Conservation (phyloP, 352 stramenopile genomes). For the Blastocystis sp. region DNA sequence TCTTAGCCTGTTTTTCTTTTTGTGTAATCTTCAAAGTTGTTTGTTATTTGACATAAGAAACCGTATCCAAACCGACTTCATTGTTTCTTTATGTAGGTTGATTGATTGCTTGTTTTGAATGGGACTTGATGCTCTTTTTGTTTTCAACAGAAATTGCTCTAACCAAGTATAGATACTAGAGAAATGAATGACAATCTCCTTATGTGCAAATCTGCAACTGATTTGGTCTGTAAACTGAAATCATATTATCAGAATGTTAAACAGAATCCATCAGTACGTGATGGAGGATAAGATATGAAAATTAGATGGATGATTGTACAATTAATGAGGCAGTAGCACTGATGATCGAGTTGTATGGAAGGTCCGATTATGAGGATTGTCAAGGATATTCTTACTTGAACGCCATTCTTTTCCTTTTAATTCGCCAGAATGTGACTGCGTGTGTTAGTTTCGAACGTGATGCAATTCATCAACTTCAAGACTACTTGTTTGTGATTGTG, state of each 20-base stretch:
- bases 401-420: conserved; percentile 29
- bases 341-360: conserved; percentile 4
- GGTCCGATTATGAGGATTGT: not conserved
- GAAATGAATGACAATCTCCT: not conserved
- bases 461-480: not conserved
- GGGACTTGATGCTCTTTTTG: too few relatives aligned
- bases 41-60: conserved; percentile 18
- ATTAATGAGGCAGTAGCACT: not conserved
- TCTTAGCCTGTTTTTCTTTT: not conserved
- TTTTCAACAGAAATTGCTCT: not conserved
- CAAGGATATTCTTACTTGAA: not conserved
- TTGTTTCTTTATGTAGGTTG: conserved; percentile 1
- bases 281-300: not conserved
- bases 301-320: conserved; percentile 1
- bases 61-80: not conserved
- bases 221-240: not conserved
- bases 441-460: conserved; percentile 4
- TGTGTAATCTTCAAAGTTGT: not conserved
- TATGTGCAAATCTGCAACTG: not conserved
- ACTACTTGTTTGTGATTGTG: conserved; percentile 34
- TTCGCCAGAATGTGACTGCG: conserved; percentile 8
- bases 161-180: not conserved
- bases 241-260: not conserved
- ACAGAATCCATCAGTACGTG: not conserved
- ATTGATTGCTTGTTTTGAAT: not conserved